Base-by-base conservation (phyloP, 2,329 filamentous ascomycete genomes). In the Neopestalotiopsis sp. region DNA sequence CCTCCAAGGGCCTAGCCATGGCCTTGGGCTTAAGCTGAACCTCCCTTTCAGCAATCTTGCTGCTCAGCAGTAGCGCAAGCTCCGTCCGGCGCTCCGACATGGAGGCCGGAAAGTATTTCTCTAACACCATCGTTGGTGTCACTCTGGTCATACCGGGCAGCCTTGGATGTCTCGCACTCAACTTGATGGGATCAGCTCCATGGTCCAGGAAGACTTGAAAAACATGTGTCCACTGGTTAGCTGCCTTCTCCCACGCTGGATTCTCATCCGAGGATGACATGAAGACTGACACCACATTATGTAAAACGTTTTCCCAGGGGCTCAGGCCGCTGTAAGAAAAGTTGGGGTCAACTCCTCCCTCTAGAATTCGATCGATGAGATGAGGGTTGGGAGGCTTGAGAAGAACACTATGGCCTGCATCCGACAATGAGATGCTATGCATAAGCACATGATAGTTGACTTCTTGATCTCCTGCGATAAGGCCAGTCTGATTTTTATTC, bases 371-470 rank as follows among this genome's bases (percentile, higher is more conserved):
- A 13, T 32, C 12, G 12, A 59, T 14, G 12, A 28, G 56, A 28
- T 59, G 14, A 10, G 30, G 56, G 20, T 59, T 7, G 56, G 56
- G 56, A 14, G 24, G 30, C n/a, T 14, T 28, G 12, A 32, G 20
- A 12, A 13, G 9, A 28, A 20, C 24, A 24, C 30, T 59, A 6
- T 20, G 24, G 13, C 12, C 20, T 32, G 7, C 56, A 28, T 13
- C 24, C 12, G 56, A 12, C 12, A 9, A 59, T 13, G 56, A 32
- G 7, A 62, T 38, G 4, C 24, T 10, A 10, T 62, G 59, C 34
- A 62, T 38, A 10, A 62, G 59, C 32, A 62, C 13, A 17, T 62
- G 59, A 13, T 62, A 34, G 10, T 62, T 42, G 10, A 62, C 59
- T 4, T 62, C 28, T 34, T 62, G 59, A 28, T 62, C 59, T 5